phyloP scores from a whole-genome alignment of 352 stramenopile genomes.

The Globisporangium emineosum region DNA sequence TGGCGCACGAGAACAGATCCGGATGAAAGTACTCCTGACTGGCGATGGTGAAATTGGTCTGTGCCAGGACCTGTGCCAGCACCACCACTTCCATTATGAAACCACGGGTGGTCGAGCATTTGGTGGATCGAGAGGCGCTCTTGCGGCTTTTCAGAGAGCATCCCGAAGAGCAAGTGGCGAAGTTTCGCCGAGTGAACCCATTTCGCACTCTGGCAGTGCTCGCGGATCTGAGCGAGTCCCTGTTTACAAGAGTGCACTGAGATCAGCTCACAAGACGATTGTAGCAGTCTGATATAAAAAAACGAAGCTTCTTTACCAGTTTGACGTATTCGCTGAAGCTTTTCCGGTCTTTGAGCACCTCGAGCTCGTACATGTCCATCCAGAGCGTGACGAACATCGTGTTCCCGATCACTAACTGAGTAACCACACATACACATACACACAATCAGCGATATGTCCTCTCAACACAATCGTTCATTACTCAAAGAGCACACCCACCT shows the following conservation, averaged over 20 bases:
- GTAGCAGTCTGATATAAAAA: background rate
- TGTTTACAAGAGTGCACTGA: too few relatives aligned
- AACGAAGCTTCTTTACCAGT: background rate
- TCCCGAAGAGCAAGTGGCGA: slow-evolving; percentile 34
- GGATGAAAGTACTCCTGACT: too few relatives aligned
- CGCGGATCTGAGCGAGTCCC: slow-evolving; percentile 26
- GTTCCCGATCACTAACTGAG: slow-evolving; percentile 74
- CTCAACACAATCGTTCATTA: background rate
- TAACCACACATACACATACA: background rate
- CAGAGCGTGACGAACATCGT: slow-evolving; percentile 76
- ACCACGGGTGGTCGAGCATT: slow-evolving; percentile 51
- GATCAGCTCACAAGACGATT: background rate
- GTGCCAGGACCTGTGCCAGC: background rate
- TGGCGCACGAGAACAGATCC: slow-evolving; percentile 12
- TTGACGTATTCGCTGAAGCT: slow-evolving; percentile 44
- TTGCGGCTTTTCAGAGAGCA: slow-evolving; percentile 36
- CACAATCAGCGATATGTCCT: background rate
- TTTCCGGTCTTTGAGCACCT: slow-evolving; percentile 61
- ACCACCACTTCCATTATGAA: slow-evolving; percentile 14
- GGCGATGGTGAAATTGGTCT: background rate
- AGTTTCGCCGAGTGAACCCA: slow-evolving; percentile 52
- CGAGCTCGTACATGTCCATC: slow-evolving; percentile 82
- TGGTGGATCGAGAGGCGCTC: slow-evolving; percentile 44
- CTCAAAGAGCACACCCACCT: slow-evolving; percentile 27
- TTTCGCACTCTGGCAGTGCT: slow-evolving; percentile 32